Evolutionary conservation across 495 filamentous ascomycete species (phyloP), one percentile per base, ranked within the genome.

Genomic region (Antarctomyces pellizariae): DNA sequence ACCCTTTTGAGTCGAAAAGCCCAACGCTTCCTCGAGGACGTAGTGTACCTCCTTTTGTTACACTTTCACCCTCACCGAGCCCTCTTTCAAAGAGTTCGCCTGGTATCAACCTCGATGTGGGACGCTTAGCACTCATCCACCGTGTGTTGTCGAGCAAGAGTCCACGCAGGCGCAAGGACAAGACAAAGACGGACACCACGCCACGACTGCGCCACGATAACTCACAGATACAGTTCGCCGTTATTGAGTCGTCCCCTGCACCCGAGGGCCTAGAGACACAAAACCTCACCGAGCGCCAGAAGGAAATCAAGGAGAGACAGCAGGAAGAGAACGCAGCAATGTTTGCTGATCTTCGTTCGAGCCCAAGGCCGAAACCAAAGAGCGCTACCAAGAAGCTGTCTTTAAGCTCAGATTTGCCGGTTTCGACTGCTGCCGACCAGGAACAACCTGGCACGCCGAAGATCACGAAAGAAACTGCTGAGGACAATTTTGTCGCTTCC

Each of bases 141-240:
- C n/a, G n/a, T n/a, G n/a, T n/a, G n/a, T n/a, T n/a, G n/a, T n/a
- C n/a, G n/a, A n/a, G n/a, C n/a, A n/a, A n/a, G n/a, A n/a, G n/a
- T n/a, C n/a, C n/a, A n/a, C n/a, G n/a, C n/a, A n/a, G n/a, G n/a
- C n/a, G n/a, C 9, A 14, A 15, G n/a, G 10, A 10, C 13, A 8
- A 7, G 5, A 25, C 26, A 26, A 28, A 41, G 36, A 13, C 20
- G 17, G 14, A 33, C 22, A 13, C 26, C 25, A 32, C 26, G 13
- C 19, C 39, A 23, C 59, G 53, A 13, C 47, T 65, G 15, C 59
- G 68, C 15, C 77, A 86, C 38, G 60, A 83, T 36, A 62, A 83
- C 44, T 80, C 77, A 3, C 75, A 83, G 34, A 56, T 84, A 17
- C 55, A 77, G 23, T 86, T 83, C 37, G 62, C 67, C 4, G 44